Base-by-base conservation (phyloP, 495 filamentous ascomycete genomes). In the Cryomyces minteri region DNA sequence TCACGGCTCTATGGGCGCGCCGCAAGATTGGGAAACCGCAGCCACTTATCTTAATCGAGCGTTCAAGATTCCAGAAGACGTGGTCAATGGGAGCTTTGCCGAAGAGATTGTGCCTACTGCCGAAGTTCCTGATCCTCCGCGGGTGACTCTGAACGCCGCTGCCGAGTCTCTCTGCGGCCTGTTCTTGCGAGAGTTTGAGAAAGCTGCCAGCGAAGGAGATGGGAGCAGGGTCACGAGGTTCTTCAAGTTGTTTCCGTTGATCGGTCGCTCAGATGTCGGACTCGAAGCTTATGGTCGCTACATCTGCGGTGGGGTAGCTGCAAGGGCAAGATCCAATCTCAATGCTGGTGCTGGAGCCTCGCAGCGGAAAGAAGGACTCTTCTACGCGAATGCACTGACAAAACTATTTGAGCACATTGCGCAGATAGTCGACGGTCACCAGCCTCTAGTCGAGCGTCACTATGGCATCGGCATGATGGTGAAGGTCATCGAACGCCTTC, bases 1-100 rank as follows among this genome's bases (percentile, higher is more conserved):
- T 29, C 76, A 84, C 10, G 88, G 85, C 12, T 88, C 83, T 37
- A 96, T 98, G 90, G 92, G 90, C 9, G 90, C 86, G 2, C 82
- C 92, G 36, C 90, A 98, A 61, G 92, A 96, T 62, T 98, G 92
- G 92, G 90, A 98, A 64, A 88, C 80, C 0, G 90, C 90, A 4
- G 90, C 90, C 36, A 80, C 72, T 32, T 96, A 94, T n/a, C 70
- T 96, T 38, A 74, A 79, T 43, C 78, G 90, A 8, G 85, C 92
- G 4, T 71, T 74, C 38, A 74, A 80, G 51, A 80, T 98, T 37
- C 87, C 90, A 0, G 63, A 72, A 12, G 69, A 79, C 0, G 87
- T 95, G 48, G 67, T 88, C 39, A 67, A 80, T 44, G 82, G 92
- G 2, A 71, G 74, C n/a, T 98, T 96, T 56, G 90, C 90, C 1